phyloP scores from a whole-genome alignment of 2,329 filamentous ascomycete genomes.

The Aspergillus sp. region DNA sequence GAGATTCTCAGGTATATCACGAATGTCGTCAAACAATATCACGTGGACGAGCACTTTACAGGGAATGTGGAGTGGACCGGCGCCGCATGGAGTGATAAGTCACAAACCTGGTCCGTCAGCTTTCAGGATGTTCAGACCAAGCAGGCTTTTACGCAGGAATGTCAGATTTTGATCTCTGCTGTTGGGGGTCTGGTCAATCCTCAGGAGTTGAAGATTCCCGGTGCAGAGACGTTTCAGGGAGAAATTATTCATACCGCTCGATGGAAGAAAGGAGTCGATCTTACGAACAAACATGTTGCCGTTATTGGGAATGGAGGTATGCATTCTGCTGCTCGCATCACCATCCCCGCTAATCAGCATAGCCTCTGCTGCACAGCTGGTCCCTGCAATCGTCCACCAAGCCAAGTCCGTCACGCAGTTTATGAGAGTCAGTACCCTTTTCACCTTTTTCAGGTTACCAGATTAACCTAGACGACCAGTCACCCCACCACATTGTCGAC shows the following conservation, averaged over 20 bases:
- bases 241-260: constrained; percentile 16
- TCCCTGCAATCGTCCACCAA: constrained; percentile 13
- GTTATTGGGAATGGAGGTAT: constrained; percentile 19
- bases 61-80: constrained; percentile 13
- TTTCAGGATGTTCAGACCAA: constrained; percentile 6
- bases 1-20: constrained; percentile 14
- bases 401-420: constrained; percentile 16
- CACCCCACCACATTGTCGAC: constrained; percentile 11
- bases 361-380: constrained; percentile 17
- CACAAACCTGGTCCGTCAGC: constrained; percentile 9
- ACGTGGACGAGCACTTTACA: constrained; percentile 10
- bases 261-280: constrained; percentile 15
- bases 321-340: not conserved
- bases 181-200: constrained; percentile 17
- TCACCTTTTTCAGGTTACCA: no score
- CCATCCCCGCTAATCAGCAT: not conserved
- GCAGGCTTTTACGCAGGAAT: constrained; percentile 12
- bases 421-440: constrained; percentile 9
- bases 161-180: constrained; percentile 16
- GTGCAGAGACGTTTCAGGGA: constrained; percentile 10
- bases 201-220: constrained; percentile 6
- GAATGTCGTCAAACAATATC: not conserved
- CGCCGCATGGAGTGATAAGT: constrained; percentile 12
- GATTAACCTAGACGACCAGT: not conserved
- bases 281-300: constrained; percentile 16